Evolutionary conservation across 2,329 filamentous ascomycete genomes (phyloP), one percentile per base, ranked within the genome.

Genomic region (Dactylellina cionopaga): DNA sequence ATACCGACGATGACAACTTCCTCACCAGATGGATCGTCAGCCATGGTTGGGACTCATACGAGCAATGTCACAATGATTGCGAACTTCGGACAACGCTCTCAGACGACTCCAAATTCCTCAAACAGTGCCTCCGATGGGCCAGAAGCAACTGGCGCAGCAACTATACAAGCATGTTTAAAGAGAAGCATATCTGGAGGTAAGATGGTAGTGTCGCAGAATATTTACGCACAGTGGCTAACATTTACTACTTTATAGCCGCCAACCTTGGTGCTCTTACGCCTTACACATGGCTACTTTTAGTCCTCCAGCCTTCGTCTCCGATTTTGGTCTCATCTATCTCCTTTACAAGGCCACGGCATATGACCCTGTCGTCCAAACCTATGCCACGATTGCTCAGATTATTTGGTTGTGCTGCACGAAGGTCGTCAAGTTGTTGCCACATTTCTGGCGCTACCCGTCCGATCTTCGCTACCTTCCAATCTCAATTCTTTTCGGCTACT

Each of bases 91-190:
- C 94, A 24, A 97, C 93, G 2, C 85, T 98, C 39, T 94, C 97
- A 81, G 91, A 94, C 80, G 90, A 93, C 79, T 84, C 86, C 64
- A 96, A 93, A 79, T 98, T 96, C 79, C 83, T 98, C 75, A 94
- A 92, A 79, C 94, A 98, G 81, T 98, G 94, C 81, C 88, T 94
- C 47, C 87, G 94, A 49, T 98, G 94, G 94, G 92, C 95, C 43
- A 89, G 94, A 78, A 97, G 93, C 84, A 98, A 98, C 82, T 98
- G 94, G 94, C 87, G 94, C 79, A 96, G 92, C 83, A 98, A 98
- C 81, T 89, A 92, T 81, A 97, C 92, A 56, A 97, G 92, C 80
- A 85, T 97, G 78, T 86, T 94, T 75, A 87, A 87, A 75, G 94
- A 97, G 82, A 84, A 90, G 79, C 87, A 92, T 78, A 91, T 97